A percentile compares a stretch with the other conserved stretches of the same genome.
These are phyloP conservation scores for Daedaleopsis nitida DNA, from an alignment of 768 basidiomycete species.

Conservation along the genomic window DNA sequence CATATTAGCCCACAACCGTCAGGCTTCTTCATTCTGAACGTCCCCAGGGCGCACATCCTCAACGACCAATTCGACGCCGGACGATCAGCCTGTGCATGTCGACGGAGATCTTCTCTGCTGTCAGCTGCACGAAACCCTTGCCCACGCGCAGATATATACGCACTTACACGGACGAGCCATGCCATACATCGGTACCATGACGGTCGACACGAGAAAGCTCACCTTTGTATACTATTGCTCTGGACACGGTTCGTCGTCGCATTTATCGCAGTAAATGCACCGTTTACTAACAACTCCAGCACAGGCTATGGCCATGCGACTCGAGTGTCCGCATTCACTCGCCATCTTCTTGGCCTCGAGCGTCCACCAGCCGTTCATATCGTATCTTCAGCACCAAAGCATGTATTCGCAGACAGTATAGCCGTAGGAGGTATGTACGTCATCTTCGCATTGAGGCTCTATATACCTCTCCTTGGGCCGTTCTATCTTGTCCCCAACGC, in stretches of 20 bases:
- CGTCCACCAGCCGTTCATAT: constrained; percentile 56
- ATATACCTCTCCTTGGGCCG: neutral
- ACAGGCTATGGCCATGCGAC: constrained; percentile 84
- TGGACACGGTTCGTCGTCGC: constrained; percentile 58
- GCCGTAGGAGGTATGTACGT: constrained; percentile 43
- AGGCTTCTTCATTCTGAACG: neutral
- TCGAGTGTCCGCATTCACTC: constrained; percentile 73
- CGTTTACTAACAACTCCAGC: too few relatives aligned
- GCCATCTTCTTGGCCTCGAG: constrained; percentile 53
- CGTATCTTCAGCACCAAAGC: constrained; percentile 72
- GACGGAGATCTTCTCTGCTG: too few relatives aligned
- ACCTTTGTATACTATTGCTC: constrained; percentile 74
- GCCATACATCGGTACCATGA: neutral
- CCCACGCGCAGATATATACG: neutral
- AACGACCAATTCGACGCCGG: neutral
- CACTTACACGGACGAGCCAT: neutral
- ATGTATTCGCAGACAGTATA: constrained; percentile 69
- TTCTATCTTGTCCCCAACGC: too few relatives aligned
- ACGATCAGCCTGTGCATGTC: too few relatives aligned
- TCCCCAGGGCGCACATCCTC: neutral
- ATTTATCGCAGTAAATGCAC: too few relatives aligned
- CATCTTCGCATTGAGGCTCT: neutral
- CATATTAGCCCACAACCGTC: neutral
- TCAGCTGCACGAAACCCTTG: constrained; percentile 1
- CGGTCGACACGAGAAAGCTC: constrained; percentile 14